Evolutionary conservation across 2,329 filamentous ascomycete genomes (phyloP).

Genomic region (Monosporascus cannonballus): DNA sequence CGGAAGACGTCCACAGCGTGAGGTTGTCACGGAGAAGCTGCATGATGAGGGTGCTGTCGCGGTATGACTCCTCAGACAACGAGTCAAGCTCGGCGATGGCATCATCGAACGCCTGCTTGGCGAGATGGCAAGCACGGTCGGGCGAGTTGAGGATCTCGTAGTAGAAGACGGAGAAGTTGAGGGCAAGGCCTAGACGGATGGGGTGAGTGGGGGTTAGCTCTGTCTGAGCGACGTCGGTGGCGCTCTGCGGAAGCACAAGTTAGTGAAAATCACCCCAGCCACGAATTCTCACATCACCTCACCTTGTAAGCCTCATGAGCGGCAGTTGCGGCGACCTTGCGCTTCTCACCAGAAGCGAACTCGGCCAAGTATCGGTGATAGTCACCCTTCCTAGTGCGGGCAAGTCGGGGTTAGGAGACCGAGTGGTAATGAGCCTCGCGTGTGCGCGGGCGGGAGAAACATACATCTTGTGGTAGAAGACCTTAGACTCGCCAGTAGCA

Average conservation of each 20-base stretch:
- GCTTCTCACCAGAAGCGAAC: constrained; percentile 89
- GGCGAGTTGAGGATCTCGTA: constrained; percentile 99
- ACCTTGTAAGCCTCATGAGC: constrained; percentile 98
- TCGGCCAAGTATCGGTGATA: constrained; percentile 95
- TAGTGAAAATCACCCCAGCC: background rate
- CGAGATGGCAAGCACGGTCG: constrained; percentile 94
- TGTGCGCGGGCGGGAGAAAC: constrained; percentile 30
- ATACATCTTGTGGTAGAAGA: constrained; percentile 99
- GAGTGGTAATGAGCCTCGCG: constrained; percentile 1
- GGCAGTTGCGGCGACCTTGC: constrained; percentile 79
- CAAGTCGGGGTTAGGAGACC: constrained; percentile 6
- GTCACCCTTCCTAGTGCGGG: constrained; percentile 75
- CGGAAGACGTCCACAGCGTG: constrained; percentile 95
- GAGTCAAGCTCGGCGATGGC: constrained; percentile 98
- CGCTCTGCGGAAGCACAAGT: constrained; percentile 54
- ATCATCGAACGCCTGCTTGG: constrained; percentile 98
- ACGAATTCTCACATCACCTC: constrained; percentile 23
- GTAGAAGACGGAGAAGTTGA: constrained; percentile 99
- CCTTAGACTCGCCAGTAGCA: constrained; percentile 96
- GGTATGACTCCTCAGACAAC: constrained; percentile 95
- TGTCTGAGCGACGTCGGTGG: constrained; percentile 96
- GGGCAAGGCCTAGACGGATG: constrained; percentile 92
- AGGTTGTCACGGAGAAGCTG: constrained; percentile 97
- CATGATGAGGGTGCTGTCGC: constrained; percentile 99
- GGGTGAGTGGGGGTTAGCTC: constrained; percentile 96